Conservation (phyloP, 331 rosid species). For the Prunus yedoensis region DNA sequence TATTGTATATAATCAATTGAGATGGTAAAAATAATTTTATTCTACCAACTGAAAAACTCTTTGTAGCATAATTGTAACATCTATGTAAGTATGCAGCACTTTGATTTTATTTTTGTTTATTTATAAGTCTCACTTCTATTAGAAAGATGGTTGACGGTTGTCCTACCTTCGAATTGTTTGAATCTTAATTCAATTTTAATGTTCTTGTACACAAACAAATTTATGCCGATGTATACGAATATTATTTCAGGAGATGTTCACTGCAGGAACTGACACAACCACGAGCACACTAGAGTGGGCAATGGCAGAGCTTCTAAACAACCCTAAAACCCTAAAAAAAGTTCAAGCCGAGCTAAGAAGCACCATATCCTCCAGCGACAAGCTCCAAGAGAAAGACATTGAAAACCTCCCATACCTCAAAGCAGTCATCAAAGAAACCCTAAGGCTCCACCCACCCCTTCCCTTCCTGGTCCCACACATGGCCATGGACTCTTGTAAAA, state of each 20-base stretch:
- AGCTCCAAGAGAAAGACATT: conserved; percentile 59
- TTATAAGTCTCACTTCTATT: too few relatives aligned
- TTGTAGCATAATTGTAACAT: too few relatives aligned
- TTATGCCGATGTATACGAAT: neutral
- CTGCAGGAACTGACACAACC: conserved; percentile 90
- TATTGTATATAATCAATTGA: too few relatives aligned
- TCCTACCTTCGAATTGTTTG: too few relatives aligned
- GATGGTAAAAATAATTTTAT: too few relatives aligned
- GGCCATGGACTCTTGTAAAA: conserved; percentile 56
- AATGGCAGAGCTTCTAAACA: conserved; percentile 81
- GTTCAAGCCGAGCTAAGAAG: conserved; percentile 64
- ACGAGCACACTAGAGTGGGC: conserved; percentile 91
- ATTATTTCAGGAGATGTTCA: conserved; percentile 71
- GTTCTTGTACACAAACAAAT: too few relatives aligned
- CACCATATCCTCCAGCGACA: conserved; percentile 33
- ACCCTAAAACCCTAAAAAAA: conserved; percentile 55
- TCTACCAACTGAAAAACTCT: too few relatives aligned
- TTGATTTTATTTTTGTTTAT: too few relatives aligned
- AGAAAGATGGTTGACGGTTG: too few relatives aligned
- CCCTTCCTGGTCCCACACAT: conserved; percentile 79
- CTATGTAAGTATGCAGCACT: too few relatives aligned
- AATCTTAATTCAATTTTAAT: too few relatives aligned
- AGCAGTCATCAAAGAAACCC: conserved; percentile 80
- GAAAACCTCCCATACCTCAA: conserved; percentile 68
- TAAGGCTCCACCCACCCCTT: conserved; percentile 90